Evolutionary conservation across 2,329 filamentous ascomycete genomes (phyloP).

Genomic region (Cryoendolithus antarcticus): DNA sequence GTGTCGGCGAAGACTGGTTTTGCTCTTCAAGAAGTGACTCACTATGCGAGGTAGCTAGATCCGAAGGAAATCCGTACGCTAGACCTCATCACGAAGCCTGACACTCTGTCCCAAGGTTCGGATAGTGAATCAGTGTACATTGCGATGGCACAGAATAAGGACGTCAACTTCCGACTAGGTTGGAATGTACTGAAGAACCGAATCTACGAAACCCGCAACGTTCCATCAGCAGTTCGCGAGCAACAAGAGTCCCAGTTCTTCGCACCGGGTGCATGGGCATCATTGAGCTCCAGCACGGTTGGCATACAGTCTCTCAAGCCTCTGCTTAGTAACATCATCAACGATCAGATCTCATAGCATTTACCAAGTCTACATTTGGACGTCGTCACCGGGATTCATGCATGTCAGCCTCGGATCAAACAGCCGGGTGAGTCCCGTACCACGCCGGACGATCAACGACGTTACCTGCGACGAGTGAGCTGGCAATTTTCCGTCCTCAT

Average conservation of each 20-base stretch:
- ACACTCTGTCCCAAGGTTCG: no score
- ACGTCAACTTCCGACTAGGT: slow-evolving; percentile 31
- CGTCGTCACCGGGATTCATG: slow-evolving; percentile 26
- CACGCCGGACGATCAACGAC: slow-evolving; percentile 36
- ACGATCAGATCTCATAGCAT: slow-evolving; percentile 34
- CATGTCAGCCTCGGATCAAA: slow-evolving; percentile 27
- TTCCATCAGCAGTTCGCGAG: slow-evolving; percentile 29
- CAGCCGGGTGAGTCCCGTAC: slow-evolving; percentile 38
- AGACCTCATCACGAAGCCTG: slow-evolving; percentile 47
- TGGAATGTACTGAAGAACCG: slow-evolving; percentile 45
- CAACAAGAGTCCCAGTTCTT: slow-evolving; percentile 26
- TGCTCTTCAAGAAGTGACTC: slow-evolving; percentile 33
- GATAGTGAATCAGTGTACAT: slow-evolving; percentile 30
- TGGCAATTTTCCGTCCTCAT: slow-evolving; percentile 32
- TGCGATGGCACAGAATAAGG: slow-evolving; percentile 27
- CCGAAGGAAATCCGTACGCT: slow-evolving; percentile 36
- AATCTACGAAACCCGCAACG: slow-evolving; percentile 20
- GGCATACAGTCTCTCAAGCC: slow-evolving; percentile 37
- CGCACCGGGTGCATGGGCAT: slow-evolving; percentile 7
- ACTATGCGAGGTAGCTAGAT: slow-evolving; percentile 37
- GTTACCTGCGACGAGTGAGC: slow-evolving; percentile 36
- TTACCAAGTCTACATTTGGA: slow-evolving; percentile 35
- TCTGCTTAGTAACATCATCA: slow-evolving; percentile 40
- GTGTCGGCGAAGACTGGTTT: not conserved
- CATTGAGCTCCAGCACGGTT: slow-evolving; percentile 22